Percentiles rank a stretch among this genome's conserved stretches.
These are phyloP conservation scores for Scytalidium lignicola DNA, from an alignment of 2,329 filamentous ascomycete genomes.

Conservation along the genomic window DNA sequence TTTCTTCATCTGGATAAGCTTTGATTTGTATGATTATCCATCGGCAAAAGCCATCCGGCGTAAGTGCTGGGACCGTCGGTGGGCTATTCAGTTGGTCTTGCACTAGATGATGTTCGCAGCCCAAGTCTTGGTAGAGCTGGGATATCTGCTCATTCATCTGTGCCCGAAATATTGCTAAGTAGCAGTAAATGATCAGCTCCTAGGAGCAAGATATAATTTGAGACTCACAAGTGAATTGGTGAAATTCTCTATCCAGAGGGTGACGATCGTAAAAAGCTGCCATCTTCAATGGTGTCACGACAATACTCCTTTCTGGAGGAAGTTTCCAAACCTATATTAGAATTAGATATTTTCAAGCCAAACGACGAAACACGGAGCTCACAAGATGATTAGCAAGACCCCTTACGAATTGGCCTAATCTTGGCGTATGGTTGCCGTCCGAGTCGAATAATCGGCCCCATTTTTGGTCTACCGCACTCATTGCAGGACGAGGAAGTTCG, in stretches of 20 bases:
- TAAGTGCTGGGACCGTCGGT: conserved; percentile 60
- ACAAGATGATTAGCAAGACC: conserved; percentile 73
- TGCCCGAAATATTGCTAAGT: conserved; percentile 19
- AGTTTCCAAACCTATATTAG: conserved; percentile 59
- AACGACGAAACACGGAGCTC: conserved; percentile 23
- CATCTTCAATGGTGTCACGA: conserved; percentile 73
- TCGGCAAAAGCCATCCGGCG: conserved; percentile 59
- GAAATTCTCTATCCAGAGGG: conserved; percentile 57
- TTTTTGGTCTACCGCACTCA: conserved; percentile 61
- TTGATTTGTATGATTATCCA: conserved; percentile 72
- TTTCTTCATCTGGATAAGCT: conserved; percentile 72
- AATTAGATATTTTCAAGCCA: neutral
- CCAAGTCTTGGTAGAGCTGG: conserved; percentile 50
- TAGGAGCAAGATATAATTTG: neutral
- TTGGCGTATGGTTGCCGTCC: conserved; percentile 59
- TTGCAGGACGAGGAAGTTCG: conserved; percentile 15
- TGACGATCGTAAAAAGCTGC: conserved; percentile 67
- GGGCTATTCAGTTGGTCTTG: conserved; percentile 46
- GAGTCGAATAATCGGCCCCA: conserved; percentile 74
- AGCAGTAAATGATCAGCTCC: conserved; percentile 6
- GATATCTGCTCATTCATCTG: conserved; percentile 43
- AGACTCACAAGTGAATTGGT: conserved; percentile 62
- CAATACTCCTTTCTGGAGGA: conserved; percentile 60
- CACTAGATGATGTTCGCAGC: conserved; percentile 59
- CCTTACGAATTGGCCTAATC: conserved; percentile 65